These are phyloP conservation scores for Trapa incisa DNA, from an alignment of 345 rosid species.

Conservation along the genomic window DNA sequence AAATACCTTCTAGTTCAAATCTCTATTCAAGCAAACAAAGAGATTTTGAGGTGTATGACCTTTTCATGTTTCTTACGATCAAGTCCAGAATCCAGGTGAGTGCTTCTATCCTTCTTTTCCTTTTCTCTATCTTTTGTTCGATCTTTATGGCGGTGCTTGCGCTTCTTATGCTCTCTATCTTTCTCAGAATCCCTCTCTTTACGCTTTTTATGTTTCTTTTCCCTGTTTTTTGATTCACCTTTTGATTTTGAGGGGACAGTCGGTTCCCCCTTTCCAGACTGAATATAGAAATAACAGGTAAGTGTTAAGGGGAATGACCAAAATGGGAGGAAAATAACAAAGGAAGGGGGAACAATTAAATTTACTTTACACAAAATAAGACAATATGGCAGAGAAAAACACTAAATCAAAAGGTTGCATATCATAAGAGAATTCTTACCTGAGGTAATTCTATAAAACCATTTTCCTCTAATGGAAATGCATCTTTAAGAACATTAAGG, in stretches of 20 bases:
- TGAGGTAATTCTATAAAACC: conserved; percentile 50
- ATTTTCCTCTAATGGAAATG: conserved; percentile 61
- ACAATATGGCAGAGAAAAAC: background rate
- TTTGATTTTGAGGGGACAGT: conserved; percentile 61
- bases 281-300: conserved; percentile 4
- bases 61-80: conserved; percentile 84
- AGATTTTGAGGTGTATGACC: conserved; percentile 30
- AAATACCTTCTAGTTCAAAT: background rate
- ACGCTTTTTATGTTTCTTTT: conserved; percentile 75
- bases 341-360: too few species aligned
- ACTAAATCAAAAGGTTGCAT: background rate
- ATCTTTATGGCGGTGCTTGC: conserved; percentile 14
- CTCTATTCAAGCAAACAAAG: conserved; percentile 6
- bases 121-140: conserved; percentile 71
- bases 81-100: conserved; percentile 62
- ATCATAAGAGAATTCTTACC: conserved; percentile 26
- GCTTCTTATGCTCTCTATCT: conserved; percentile 72
- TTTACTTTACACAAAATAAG: background rate
- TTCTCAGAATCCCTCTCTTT: conserved; percentile 70
- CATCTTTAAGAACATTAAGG: conserved; percentile 53
- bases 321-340: background rate
- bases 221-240: conserved; percentile 65
- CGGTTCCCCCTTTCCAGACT: conserved; percentile 76
- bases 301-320: background rate
- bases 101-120: conserved; percentile 74